A percentile compares a stretch with the other conserved stretches of the same genome.
phyloP scores from a whole-genome alignment of 2,329 filamentous ascomycete species.

The Aspergillus luchuensis region DNA sequence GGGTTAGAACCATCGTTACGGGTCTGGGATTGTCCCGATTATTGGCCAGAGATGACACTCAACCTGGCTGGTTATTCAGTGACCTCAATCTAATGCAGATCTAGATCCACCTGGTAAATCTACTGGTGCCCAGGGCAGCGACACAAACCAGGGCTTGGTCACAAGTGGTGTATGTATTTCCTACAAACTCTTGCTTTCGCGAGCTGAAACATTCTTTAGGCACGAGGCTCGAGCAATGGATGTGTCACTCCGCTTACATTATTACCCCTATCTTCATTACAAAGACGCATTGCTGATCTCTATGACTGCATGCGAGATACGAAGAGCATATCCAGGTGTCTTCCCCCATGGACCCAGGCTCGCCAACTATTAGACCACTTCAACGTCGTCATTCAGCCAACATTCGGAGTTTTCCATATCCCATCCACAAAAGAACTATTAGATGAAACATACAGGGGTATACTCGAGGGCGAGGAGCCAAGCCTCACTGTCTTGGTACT shows the following conservation, averaged over 20 bases:
- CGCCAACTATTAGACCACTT: constrained; percentile 9
- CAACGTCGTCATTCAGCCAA: constrained; percentile 1
- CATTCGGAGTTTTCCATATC: constrained; percentile 7
- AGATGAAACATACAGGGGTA: constrained; percentile 2
- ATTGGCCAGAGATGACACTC: no score
- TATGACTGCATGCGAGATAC: not conserved
- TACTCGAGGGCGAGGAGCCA: not conserved
- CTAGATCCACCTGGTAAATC: not conserved
- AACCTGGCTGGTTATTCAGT: not conserved
- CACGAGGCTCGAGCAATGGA: not conserved
- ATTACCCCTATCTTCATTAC: not conserved
- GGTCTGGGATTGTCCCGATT: not conserved
- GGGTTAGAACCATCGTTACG: not conserved
- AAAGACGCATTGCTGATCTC: not conserved
- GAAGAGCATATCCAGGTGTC: not conserved
- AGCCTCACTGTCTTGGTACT: not conserved
- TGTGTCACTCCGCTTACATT: not conserved
- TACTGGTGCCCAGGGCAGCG: not conserved
- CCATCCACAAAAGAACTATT: not conserved
- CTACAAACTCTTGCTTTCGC: not conserved
- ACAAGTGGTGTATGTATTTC: not conserved
- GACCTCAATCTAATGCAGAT: not conserved
- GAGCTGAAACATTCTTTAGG: not conserved
- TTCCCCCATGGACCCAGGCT: constrained; percentile 4
- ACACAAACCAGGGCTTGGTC: not conserved